Evolutionary conservation across 805 yeast genomes (phyloP), one percentile per base, ranked within the genome.

Genomic region (Saccharomyces eubayanus): DNA sequence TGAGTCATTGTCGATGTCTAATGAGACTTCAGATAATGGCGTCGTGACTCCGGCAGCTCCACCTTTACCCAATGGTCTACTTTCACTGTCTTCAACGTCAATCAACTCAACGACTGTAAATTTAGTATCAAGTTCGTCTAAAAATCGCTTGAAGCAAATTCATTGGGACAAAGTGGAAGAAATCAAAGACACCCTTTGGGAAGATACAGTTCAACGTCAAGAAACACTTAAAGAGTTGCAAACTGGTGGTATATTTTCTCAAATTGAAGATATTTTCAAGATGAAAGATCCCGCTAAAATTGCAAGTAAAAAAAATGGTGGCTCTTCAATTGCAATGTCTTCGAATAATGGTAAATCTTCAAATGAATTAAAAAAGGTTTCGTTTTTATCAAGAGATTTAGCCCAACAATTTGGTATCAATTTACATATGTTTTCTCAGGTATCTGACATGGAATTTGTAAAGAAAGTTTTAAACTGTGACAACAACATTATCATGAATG

Each of bases 351-450:
- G 43, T 8, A 36, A 36, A 11, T 36, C 43, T 36, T 36, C 24
- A 8, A 36, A 36, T 16, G 43, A 36, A 16, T 67, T 71, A 28
- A 77, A 78, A 53, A 77, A 80, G 59, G 62, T 81, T 3, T 64
- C 83, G 0, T 82, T 85, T 59, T 72, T 87, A 59, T 76, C 91
- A 0, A 74, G 90, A 56, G 94, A 87, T 58, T 63, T 84, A 20
- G 84, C 88, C 1, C 94, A 87, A 62, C 91, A 86, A 63, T 85
- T 87, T 69, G 89, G 89, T 45, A 87, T 87, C 61, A 87, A 87
- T 62, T 73, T 87, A 53, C 91, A 87, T 62, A 74, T 79, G 63
- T 86, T 80, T 65, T 78, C 82, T 20, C 68, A 69, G 30, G 63
- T 77, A 31, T 63, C 78, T 2, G 89, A 79, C 46, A 80, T 75